These are phyloP conservation scores for Magnolia changhungtana DNA, from an alignment of 164 flowering plant genomes.

Conservation along the genomic window DNA sequence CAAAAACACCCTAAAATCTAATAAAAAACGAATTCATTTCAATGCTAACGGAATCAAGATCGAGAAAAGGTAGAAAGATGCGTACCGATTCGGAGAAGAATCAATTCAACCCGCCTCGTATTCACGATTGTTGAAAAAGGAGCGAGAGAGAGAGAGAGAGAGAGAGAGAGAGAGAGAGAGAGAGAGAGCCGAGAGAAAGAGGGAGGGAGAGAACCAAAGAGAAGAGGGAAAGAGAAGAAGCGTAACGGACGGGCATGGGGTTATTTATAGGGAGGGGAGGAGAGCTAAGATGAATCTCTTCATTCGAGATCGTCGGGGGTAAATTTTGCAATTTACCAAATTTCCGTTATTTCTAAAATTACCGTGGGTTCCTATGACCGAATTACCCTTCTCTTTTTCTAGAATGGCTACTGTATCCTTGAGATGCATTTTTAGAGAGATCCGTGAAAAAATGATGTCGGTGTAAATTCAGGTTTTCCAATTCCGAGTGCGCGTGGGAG, in stretches of 20 bases:
- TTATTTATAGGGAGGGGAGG: constrained; percentile 5
- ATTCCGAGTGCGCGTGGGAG: no score
- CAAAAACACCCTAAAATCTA: no score
- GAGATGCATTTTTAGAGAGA: no score
- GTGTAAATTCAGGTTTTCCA: no score
- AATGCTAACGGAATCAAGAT: background rate
- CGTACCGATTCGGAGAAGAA: background rate
- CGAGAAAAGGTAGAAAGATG: background rate
- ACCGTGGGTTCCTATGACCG: background rate
- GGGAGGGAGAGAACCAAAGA: background rate
- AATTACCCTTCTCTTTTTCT: background rate
- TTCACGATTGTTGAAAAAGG: background rate
- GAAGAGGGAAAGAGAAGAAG: background rate
- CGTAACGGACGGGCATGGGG: background rate
- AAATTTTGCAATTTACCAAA: background rate
- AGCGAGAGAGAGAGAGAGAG: background rate
- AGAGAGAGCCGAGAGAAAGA: background rate
- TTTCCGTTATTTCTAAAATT: background rate
- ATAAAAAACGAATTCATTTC: background rate
- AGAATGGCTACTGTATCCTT: background rate
- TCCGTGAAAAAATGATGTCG: no score
- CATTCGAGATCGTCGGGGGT: constrained; percentile 4
- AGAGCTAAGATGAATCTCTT: background rate
- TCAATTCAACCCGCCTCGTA: background rate
- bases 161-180: background rate